Base-by-base conservation (phyloP, 495 filamentous ascomycete species). In the Annulohypoxylon maeteangense region DNA sequence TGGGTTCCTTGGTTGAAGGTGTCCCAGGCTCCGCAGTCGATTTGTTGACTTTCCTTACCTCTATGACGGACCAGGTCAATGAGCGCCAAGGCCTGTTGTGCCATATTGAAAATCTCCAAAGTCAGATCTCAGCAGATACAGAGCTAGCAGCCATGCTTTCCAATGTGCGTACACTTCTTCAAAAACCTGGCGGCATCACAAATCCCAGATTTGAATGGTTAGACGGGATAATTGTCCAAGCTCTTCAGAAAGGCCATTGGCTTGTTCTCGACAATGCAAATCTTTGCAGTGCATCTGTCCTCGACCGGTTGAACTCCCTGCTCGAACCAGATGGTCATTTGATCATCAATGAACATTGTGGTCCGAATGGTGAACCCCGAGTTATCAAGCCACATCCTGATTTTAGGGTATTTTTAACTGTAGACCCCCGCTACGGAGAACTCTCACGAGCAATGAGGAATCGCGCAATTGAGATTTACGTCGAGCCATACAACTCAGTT, bases 371-470 rank as follows among this genome's bases (percentile, higher is more conserved):
- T 14, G 90, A 92, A 66, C 90, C 94, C 36, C 88, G 90, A 61
- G 80, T 95, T 25, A 87, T 99, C 44, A 86, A 81, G 56, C 93
- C 95, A 2, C 94, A 98, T 83, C 87, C 91, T 0, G 87, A 92
- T 50, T 99, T 98, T 78, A 87, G 96, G 60, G 85, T 99, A 10
- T 98, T 99, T 80, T 79, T 99, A 69, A 98, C 94, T 2, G 92
- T 97, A 84, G 95, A 99, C 78, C 90, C 96, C 47, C 89, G 89
- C 23, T 90, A 97, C 79, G 96, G 96, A 8, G 96, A 99, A 76
- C 84, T 99, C 23, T 98, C 96, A 7, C 86, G 95, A 62, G 96
- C 96, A 3, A 98, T 99, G 96, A 87, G 96, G 58, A 99, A 99
- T 78, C 87, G 96, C 75, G 92, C 93, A 62, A 85, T 97, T 55